Evolutionary conservation across 306 rosid genomes (phyloP).

Genomic region (Cicer judaicum): DNA sequence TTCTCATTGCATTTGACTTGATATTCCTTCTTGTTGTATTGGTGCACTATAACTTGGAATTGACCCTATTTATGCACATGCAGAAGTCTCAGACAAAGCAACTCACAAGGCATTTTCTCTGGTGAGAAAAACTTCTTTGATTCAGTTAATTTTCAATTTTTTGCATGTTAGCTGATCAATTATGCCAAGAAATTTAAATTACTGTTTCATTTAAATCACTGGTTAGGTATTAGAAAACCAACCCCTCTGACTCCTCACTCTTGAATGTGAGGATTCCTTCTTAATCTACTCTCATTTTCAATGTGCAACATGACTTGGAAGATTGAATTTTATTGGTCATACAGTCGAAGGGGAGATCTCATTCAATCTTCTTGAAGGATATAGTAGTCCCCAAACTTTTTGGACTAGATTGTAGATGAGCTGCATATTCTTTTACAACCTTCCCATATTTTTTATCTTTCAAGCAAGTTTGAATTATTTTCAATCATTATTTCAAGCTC

Average conservation of each 20-base stretch:
- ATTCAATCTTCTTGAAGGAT: constrained; percentile 12
- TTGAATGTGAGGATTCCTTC: constrained; percentile 7
- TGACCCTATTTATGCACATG: constrained; percentile 47
- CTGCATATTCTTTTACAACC: constrained; percentile 4
- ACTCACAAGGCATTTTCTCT: constrained; percentile 61
- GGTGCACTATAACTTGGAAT: constrained; percentile 21
- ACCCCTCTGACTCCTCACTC: not conserved
- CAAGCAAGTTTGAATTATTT: constrained; percentile 26
- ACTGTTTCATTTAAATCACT: constrained; percentile 35
- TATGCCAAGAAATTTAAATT: constrained; percentile 23
- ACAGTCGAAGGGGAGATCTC: not conserved
- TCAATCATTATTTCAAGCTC: constrained; percentile 17
- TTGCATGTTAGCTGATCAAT: constrained; percentile 18
- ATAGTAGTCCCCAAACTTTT: constrained; percentile 23
- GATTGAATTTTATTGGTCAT: not conserved
- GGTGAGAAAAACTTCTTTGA: constrained; percentile 58
- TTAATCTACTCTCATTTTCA: constrained; percentile 6
- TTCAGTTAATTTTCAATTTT: constrained; percentile 24
- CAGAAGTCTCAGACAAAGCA: constrained; percentile 70
- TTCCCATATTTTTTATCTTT: not conserved
- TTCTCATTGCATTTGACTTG: constrained; percentile 18
- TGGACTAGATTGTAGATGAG: constrained; percentile 27
- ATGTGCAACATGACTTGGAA: constrained; percentile 2
- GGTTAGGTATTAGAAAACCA: constrained; percentile 14
- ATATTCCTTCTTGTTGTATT: constrained; percentile 37